Base-by-base conservation (phyloP, 805 yeast genomes). In the Sugiyamaella marilandica region DNA sequence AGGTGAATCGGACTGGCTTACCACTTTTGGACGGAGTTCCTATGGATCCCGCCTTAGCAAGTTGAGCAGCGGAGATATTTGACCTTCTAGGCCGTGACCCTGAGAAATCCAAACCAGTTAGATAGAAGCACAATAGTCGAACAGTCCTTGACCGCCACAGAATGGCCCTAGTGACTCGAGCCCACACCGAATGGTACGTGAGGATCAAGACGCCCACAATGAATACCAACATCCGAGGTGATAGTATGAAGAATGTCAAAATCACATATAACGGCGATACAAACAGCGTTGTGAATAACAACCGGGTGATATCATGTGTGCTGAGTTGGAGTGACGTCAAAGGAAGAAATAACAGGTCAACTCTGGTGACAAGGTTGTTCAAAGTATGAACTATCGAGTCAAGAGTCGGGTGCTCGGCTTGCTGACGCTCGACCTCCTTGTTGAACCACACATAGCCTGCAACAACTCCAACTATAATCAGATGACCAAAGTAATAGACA, bases 141-240 rank as follows among this genome's bases (percentile, higher is more conserved):
- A 87, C 80, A 5, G 82, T 62, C 62, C 84, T 78, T 55, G 92
- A 83, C 60, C 85, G 83, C 98, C 98, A 92, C 33, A 91, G 71
- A 56, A 92, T 74, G 52, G 83, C 82, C 62, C 99, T 79, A 0
- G 95, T 83, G 9, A 92, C 90, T 54, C 89, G 75, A 29, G 90
- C 82, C 78, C 89, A 88, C 21, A 87, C 73, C 26, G 97, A 89
- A 69, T 94, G 97, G 66, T 89, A 92, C 1, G 95, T 83, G 52
- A 92, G 74, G 4, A 84, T 68, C 56, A 81, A 80, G 13, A 74
- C 53, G 0, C 94, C 92, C 10, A 75, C 63, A 1, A 78, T 61
- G 33, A 89, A 70, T 24, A 90, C 65, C 45, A 89, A 70, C 13
- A 78, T 74, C 54, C 89, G 78, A 48, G 97, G 95, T 9, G 85